Conservation (phyloP, 2,329 filamentous ascomycete genomes). For the Talaromyces sp. region DNA sequence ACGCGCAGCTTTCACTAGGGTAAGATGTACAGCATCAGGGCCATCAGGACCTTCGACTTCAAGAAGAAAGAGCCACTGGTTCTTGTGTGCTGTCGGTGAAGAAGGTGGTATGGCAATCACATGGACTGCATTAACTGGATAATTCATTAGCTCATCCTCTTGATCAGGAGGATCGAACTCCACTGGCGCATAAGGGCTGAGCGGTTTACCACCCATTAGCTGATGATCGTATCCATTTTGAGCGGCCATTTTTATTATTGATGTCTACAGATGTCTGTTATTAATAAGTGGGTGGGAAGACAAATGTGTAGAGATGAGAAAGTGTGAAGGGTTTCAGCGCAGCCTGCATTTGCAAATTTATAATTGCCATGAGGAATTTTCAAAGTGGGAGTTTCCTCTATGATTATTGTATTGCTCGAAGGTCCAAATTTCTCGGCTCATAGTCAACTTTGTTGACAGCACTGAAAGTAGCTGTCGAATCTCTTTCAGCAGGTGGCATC, state of each 20-base stretch:
- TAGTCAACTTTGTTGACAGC: neutral
- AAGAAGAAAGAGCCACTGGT: neutral
- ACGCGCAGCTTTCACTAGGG: neutral
- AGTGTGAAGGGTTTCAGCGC: neutral
- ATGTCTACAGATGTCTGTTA: neutral
- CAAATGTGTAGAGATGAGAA: neutral
- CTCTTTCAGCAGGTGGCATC: neutral
- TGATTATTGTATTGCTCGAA: too few species aligned
- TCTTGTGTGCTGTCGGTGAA: neutral
- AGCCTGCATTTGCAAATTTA: neutral
- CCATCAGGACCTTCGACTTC: neutral
- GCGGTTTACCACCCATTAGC: neutral
- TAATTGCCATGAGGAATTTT: neutral
- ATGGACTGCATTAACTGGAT: neutral
- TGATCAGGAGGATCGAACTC: neutral
- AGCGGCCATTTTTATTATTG: neutral
- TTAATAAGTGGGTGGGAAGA: neutral
- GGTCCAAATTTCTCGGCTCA: too few species aligned
- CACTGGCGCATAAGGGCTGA: neutral
- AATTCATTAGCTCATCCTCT: neutral
- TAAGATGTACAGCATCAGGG: neutral
- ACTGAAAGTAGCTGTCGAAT: neutral
- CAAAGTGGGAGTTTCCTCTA: neutral
- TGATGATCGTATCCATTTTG: neutral
- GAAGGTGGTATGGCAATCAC: neutral